These are phyloP conservation scores for Chlamydomonas applanata DNA, from an alignment of 139 green algal species.

Conservation along the genomic window DNA sequence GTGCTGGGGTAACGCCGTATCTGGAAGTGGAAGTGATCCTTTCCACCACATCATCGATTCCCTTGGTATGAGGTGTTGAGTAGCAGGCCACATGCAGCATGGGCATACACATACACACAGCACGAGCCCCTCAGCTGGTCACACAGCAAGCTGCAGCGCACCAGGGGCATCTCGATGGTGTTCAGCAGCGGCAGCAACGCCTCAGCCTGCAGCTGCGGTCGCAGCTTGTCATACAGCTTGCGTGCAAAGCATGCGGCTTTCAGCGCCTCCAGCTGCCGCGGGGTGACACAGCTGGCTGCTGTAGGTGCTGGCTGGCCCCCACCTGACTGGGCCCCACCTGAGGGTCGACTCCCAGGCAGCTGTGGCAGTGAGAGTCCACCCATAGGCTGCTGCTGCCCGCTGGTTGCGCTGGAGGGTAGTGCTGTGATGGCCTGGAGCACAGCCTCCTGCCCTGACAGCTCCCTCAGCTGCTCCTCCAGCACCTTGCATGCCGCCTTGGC, in stretches of 20 bases:
- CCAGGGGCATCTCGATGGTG: slow-evolving; percentile 72
- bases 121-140: neutral
- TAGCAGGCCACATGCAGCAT: too few relatives aligned
- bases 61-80: too few relatives aligned
- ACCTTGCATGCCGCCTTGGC: slow-evolving; percentile 5
- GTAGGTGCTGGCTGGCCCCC: too few relatives aligned
- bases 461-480: neutral
- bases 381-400: neutral
- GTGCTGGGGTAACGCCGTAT: too few relatives aligned
- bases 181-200: slow-evolving; percentile 45
- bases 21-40: too few relatives aligned
- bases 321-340: too few relatives aligned
- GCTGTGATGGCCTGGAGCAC: neutral
- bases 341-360: too few relatives aligned
- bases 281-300: too few relatives aligned
- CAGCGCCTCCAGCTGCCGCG: slow-evolving; percentile 3
- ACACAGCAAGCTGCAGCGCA: slow-evolving; percentile 23
- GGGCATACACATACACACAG: too few relatives aligned
- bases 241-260: slow-evolving; percentile 24
- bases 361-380: too few relatives aligned
- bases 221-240: slow-evolving; percentile 28
- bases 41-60: too few relatives aligned
- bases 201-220: slow-evolving; percentile 24
- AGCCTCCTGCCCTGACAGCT: neutral
- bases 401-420: neutral